phyloP scores from a whole-genome alignment of 371 early-diverging fungal species.

The Rhizopus delemar region DNA sequence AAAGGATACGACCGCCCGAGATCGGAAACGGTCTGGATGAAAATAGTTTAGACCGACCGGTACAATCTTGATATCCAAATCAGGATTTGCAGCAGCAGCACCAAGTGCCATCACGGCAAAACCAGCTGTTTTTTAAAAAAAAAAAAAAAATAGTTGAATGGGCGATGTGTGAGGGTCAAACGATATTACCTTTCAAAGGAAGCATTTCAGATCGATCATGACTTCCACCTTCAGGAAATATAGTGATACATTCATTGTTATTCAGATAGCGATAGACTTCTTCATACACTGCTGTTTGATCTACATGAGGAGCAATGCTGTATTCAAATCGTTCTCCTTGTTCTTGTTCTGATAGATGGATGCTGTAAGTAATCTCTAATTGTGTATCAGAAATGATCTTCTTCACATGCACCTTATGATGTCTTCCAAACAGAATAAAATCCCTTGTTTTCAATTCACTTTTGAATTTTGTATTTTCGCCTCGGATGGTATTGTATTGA shows the following conservation, averaged over 20 bases:
- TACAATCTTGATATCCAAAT: conserved; percentile 84
- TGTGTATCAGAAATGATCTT: conserved; percentile 83
- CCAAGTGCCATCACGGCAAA: conserved; percentile 90
- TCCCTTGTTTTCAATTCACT: conserved; percentile 65
- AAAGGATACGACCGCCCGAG: conserved; percentile 94
- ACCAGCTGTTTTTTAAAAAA: conserved; percentile 66
- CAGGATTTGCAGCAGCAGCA: conserved; percentile 82
- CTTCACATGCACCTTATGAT: conserved; percentile 70
- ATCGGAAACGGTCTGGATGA: conserved; percentile 93
- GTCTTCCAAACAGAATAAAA: conserved; percentile 63
- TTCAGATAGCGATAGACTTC: conserved; percentile 78
- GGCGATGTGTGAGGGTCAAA: not conserved
- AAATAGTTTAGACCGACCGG: conserved; percentile 94
- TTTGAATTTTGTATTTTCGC: conserved; percentile 72
- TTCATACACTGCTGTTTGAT: conserved; percentile 84
- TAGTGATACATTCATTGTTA: conserved; percentile 83
- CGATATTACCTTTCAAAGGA: conserved; percentile 79
- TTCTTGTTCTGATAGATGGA: conserved; percentile 42
- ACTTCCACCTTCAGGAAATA: conserved; percentile 97
- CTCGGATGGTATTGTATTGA: conserved; percentile 60
- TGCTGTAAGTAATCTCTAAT: conserved; percentile 52
- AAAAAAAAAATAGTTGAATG: not conserved
- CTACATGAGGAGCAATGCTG: conserved; percentile 83
- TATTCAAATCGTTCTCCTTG: not conserved
- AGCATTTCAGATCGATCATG: conserved; percentile 95